These are phyloP conservation scores for Syzygium grande DNA, from an alignment of 345 rosid genomes.

Conservation along the genomic window DNA sequence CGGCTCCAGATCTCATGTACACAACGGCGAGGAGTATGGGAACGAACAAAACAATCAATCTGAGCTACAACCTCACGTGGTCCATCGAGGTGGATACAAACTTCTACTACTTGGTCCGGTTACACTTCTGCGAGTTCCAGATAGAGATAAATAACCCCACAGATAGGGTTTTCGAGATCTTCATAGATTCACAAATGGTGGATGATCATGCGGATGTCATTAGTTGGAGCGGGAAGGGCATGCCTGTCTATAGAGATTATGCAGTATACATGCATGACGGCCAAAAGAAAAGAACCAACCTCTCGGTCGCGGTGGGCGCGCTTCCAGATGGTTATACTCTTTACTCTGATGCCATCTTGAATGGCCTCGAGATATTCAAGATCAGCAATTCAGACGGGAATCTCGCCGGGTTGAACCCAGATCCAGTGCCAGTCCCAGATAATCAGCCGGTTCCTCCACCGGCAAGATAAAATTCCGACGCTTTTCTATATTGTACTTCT, in stretches of 20 bases:
- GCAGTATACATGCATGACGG: neutral
- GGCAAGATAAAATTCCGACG: neutral
- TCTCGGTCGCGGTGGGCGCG: conserved; percentile 20
- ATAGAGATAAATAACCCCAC: too few relatives aligned
- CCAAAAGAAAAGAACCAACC: neutral
- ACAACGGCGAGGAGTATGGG: conserved; percentile 25
- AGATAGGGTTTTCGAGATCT: too few relatives aligned
- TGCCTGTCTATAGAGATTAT: too few relatives aligned
- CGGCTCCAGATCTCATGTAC: conserved; percentile 25
- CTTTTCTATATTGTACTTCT: too few relatives aligned
- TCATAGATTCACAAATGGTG: too few relatives aligned
- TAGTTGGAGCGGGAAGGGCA: too few relatives aligned
- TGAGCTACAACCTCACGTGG: conserved; percentile 24
- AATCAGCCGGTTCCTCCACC: neutral
- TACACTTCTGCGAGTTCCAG: too few relatives aligned
- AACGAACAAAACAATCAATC: neutral
- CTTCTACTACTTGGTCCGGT: too few relatives aligned
- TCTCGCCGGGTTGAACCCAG: conserved; percentile 28
- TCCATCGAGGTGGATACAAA: conserved; percentile 7
- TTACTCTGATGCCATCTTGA: conserved; percentile 19
- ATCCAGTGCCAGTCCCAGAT: neutral
- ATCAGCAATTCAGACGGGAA: conserved; percentile 1
- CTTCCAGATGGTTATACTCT: neutral
- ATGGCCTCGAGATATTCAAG: conserved; percentile 39
- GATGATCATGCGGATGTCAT: too few relatives aligned